A percentile compares a stretch with the other conserved stretches of the same genome.
Evolutionary conservation across 306 rosid genomes (phyloP).

Genomic region (Crataegus laevigata): DNA sequence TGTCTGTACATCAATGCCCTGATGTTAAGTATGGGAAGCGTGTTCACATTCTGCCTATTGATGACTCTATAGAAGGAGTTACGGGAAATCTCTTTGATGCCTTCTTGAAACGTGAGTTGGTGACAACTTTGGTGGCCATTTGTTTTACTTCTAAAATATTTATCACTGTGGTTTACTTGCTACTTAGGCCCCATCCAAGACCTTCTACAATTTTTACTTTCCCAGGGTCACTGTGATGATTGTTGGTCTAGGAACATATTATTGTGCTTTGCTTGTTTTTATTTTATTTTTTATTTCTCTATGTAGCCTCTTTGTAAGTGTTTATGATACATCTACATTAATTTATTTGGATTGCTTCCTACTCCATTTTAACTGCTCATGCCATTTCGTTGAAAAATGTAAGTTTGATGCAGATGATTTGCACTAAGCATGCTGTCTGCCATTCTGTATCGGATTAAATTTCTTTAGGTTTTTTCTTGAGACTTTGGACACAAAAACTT

Average conservation of each 20-base stretch:
- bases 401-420: background rate
- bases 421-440: background rate
- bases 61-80: conserved; percentile 48
- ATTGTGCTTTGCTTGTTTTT: background rate
- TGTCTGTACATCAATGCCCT: conserved; percentile 46
- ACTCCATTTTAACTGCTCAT: background rate
- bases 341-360: background rate
- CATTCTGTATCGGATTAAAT: background rate
- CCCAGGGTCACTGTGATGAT: background rate
- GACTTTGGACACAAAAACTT: background rate
- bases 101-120: conserved; percentile 46
- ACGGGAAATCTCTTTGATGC: conserved; percentile 50
- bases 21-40: conserved; percentile 52
- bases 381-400: background rate
- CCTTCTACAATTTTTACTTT: background rate
- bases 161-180: background rate
- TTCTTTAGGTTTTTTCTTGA: background rate
- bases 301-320: background rate
- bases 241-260: background rate
- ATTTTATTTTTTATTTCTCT: background rate
- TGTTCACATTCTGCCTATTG: conserved; percentile 44
- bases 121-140: background rate
- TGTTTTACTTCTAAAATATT: background rate
- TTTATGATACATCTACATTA: background rate
- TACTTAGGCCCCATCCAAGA: background rate